A percentile compares a stretch with the other conserved stretches of the same genome.
These are phyloP conservation scores for Botrytis deweyae DNA, from an alignment of 2,329 filamentous ascomycete species.

Conservation along the genomic window DNA sequence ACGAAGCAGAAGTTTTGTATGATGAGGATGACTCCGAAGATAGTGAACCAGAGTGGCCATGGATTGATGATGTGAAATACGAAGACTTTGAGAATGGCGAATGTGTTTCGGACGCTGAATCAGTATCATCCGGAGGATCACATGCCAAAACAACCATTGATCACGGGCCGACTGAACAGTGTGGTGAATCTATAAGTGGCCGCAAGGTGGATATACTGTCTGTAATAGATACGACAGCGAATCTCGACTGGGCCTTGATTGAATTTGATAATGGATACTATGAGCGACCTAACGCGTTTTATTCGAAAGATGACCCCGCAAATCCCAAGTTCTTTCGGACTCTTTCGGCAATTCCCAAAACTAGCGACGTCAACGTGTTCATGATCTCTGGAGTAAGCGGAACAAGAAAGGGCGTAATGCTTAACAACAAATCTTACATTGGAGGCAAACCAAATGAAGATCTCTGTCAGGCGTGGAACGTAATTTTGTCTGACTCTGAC, in stretches of 20 bases:
- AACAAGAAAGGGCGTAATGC: neutral
- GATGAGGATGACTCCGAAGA: neutral
- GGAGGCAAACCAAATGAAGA: neutral
- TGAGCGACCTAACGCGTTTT: neutral
- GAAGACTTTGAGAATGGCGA: neutral
- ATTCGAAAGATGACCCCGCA: neutral
- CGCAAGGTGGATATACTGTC: neutral
- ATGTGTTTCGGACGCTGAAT: neutral
- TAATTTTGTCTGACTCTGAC: neutral
- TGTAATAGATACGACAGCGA: accelerated
- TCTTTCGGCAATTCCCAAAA: neutral
- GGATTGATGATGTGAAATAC: neutral
- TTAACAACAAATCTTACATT: neutral
- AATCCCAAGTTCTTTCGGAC: neutral
- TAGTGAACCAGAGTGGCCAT: neutral
- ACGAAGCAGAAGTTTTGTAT: neutral
- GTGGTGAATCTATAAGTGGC: neutral
- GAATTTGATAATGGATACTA: neutral
- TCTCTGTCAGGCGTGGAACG: neutral
- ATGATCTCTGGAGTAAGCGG: neutral
- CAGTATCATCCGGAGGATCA: neutral
- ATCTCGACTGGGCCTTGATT: neutral
- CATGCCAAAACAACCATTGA: neutral
- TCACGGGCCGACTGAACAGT: neutral
- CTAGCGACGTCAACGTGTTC: neutral